Evolutionary conservation across 257 asterid genomes (phyloP).

Genomic region (Solanum pimpinellifolium): DNA sequence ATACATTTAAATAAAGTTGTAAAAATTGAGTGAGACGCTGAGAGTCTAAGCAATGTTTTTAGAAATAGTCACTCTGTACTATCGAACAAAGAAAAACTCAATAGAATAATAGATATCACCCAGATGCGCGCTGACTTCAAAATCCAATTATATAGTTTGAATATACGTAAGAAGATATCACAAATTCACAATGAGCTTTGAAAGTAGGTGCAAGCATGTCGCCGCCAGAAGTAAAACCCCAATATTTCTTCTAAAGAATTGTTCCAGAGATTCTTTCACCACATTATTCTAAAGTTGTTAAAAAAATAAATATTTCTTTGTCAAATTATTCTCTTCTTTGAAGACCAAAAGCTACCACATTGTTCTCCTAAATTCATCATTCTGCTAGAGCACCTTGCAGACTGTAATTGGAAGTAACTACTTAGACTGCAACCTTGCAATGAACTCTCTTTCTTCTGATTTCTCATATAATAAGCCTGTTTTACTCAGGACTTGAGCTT

Average conservation of each 20-base stretch:
- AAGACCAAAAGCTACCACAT: neutral
- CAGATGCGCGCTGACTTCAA: neutral
- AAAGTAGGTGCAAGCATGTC: neutral
- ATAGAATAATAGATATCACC: neutral
- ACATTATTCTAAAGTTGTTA: neutral
- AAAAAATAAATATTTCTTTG: neutral
- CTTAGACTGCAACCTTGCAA: neutral
- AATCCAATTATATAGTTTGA: neutral
- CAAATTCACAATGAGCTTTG: neutral
- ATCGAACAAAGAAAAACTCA: neutral
- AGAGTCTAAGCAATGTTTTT: neutral
- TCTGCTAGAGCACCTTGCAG: neutral
- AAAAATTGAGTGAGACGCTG: neutral
- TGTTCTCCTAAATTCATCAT: neutral
- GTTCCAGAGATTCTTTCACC: neutral
- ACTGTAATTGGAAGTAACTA: neutral
- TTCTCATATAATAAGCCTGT: neutral
- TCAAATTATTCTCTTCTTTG: neutral
- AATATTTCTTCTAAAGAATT: neutral
- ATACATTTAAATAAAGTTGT: neutral
- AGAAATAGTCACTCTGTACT: neutral
- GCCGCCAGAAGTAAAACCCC: neutral
- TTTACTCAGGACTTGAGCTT: neutral
- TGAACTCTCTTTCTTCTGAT: neutral
- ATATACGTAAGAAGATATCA: neutral